These are phyloP conservation scores for Sarcodon sp. DNA, from an alignment of 768 basidiomycete genomes.

Conservation along the genomic window DNA sequence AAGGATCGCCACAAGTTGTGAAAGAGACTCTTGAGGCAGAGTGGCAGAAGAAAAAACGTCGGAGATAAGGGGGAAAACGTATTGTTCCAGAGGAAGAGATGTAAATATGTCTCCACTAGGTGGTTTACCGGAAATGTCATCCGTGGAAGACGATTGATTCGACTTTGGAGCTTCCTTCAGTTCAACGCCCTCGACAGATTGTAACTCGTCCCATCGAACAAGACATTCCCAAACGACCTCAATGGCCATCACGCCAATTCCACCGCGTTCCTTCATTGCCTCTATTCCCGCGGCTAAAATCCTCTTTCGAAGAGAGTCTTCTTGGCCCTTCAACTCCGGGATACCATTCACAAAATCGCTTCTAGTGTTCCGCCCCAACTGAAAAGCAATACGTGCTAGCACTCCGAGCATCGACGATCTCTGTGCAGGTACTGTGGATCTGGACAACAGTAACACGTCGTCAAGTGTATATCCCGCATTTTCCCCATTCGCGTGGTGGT, in stretches of 20 bases:
- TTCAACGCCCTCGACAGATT: slow-evolving; percentile 32
- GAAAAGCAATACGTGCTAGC: slow-evolving; percentile 41
- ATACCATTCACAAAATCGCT: slow-evolving; percentile 19
- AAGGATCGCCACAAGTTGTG: slow-evolving; percentile 45
- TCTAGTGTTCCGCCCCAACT: slow-evolving; percentile 15
- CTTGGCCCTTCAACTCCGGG: slow-evolving; percentile 21
- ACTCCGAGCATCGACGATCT: slow-evolving; percentile 72
- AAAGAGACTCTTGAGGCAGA: slow-evolving; percentile 33
- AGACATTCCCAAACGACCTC: slow-evolving; percentile 66
- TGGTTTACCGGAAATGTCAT: slow-evolving; percentile 16
- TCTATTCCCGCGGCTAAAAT: slow-evolving; percentile 57
- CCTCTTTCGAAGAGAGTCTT: slow-evolving; percentile 37
- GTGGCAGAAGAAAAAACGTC: slow-evolving; percentile 24
- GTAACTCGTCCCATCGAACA: slow-evolving; percentile 45
- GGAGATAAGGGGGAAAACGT: slow-evolving; percentile 38
- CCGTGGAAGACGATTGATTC: slow-evolving; percentile 8
- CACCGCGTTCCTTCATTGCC: slow-evolving; percentile 52
- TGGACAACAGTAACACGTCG: slow-evolving; percentile 67
- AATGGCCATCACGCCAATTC: slow-evolving; percentile 52
- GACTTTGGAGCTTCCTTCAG: slow-evolving; percentile 13
- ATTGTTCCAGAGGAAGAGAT: slow-evolving; percentile 23
- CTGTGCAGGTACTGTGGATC: slow-evolving; percentile 78
- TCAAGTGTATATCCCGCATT: slow-evolving; percentile 84
- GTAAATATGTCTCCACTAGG: slow-evolving; percentile 13
- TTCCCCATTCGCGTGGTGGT: slow-evolving; percentile 76